Evolutionary conservation across 805 yeast genomes (phyloP), one percentile per base, ranked within the genome.

Genomic region (Schwanniomyces vanrijiae): DNA sequence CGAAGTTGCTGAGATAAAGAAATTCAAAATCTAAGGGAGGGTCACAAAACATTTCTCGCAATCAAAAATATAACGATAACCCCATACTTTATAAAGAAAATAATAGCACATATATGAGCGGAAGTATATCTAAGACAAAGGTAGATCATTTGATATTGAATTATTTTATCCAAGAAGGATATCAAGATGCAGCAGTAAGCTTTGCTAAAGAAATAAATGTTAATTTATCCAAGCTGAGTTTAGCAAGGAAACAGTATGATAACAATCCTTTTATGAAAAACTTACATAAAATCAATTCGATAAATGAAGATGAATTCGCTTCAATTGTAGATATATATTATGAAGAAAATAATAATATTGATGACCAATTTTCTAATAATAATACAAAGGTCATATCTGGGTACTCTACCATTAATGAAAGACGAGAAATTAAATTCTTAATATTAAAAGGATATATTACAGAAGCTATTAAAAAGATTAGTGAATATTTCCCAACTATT

Each of bases 151-250:
- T 88, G 47, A 75, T 90, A 10, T 73, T 89, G 61, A 84, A 87
- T 67, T 88, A 86, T 64, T 77, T 90, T 50, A 80, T 90, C 11
- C 80, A 82, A 43, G 91, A 88, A 66, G 95, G 94, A 0, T 85
- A 86, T 60, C 83, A 83, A 49, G 76, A 82, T 11, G 83, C 95
- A 0, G 86, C 89, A 1, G 48, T 68, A 11, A 74, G 76, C 39
- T 82, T 88, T 68, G 78, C 89, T 3, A 68, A 70, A 45, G 94
- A 87, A 53, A 64, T 80, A 3, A 73, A 76, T 19, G 57, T 75
- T 2, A 29, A 37, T 9, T 42, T 48, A 29, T 14, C 21, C 14
- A 24, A 34, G 11, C 26, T 18, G 25, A 31, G 9, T 11, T 21
- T 28, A 24, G 33, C 22, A 14, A 9, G 10, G n/a, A 28, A 16